Evolutionary conservation across 495 filamentous ascomycete species (phyloP), one percentile per base, ranked within the genome.

Genomic region (Penicillium odoratum): DNA sequence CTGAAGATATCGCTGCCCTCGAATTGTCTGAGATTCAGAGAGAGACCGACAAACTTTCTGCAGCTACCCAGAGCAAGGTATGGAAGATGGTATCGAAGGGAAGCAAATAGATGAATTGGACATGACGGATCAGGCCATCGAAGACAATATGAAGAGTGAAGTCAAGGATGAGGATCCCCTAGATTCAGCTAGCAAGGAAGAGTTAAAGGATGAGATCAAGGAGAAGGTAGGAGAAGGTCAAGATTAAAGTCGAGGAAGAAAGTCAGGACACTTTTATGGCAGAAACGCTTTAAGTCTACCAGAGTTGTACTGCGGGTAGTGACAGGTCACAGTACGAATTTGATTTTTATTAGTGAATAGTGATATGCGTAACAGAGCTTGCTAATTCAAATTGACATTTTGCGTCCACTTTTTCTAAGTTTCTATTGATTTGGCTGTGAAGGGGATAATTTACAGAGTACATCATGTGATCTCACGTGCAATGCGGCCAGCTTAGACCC

Each of bases 401-500:
- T 21, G 21, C 21, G 21, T 21, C 21, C 21, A 21, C 2, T 21
- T 21, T 2, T 21, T 21, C 21, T 21, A 21, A 1, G 1, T 21
- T 21, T 21, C 21, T 21, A 21, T 21, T 21, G 21, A 21, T 1
- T 21, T 21, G 21, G 2, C 21, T 21, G 21, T 21, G 21, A 21
- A 21, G 21, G 21, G 21, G 21, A 21, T 21, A 21, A 1, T 21
- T 21, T 2, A 21, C 2, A 21, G 21, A 21, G 21, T 21, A 21
- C 25, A 38, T 25, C 53, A 64, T 56, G 63, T 65, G 63, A 57
- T 18, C 30, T 59, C 66, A 68, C 63, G 63, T 68, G 65, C 21
- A n/a, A 13, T 52, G 28, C 65, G 42, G 60, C 62, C 65, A 68
- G 59, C 59, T 68, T 38, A 48, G 53, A 59, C 45, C 55, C 51